Conservation (phyloP, 306 rosid genomes). For the Vigna trinervia region DNA sequence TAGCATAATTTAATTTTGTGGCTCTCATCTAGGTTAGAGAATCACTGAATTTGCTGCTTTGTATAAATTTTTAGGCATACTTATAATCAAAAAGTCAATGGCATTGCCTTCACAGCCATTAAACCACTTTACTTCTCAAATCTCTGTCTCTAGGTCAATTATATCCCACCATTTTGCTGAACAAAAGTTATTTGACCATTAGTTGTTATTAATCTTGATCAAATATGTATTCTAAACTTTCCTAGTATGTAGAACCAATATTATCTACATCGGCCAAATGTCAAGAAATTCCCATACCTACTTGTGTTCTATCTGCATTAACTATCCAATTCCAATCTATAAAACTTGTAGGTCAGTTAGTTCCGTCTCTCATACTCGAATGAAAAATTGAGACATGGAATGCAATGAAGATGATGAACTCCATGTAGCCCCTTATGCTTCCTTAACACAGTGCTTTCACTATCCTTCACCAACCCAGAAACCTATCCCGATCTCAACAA, state of each 20-base stretch:
- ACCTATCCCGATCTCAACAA: constrained; percentile 41
- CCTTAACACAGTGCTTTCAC: constrained; percentile 35
- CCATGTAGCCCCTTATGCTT: constrained; percentile 38
- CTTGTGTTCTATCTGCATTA: constrained; percentile 29
- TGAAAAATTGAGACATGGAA: constrained; percentile 45
- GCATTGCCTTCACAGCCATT: constrained; percentile 30
- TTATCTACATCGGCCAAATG: constrained; percentile 40
- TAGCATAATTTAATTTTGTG: constrained; percentile 14
- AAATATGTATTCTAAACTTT: constrained; percentile 26
- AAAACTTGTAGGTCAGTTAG: constrained; percentile 24
- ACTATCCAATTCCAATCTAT: constrained; percentile 9
- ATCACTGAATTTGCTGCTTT: constrained; percentile 26
- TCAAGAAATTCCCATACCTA: constrained; percentile 39
- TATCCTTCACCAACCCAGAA: constrained; percentile 40
- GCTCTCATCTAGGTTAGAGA: constrained; percentile 8
- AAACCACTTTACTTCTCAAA: constrained; percentile 4
- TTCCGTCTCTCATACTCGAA: constrained; percentile 22
- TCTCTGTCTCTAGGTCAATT: constrained; percentile 36
- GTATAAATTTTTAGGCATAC: constrained; percentile 34
- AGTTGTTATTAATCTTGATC: constrained; percentile 25
- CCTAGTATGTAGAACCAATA: constrained; percentile 38
- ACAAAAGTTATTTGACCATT: constrained; percentile 34
- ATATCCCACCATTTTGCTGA: constrained; percentile 43
- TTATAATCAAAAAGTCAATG: constrained; percentile 37
- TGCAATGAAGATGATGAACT: constrained; percentile 33